Evolutionary conservation across 2,329 filamentous ascomycete genomes (phyloP).

Genomic region (Hansfordia pulvinata): DNA sequence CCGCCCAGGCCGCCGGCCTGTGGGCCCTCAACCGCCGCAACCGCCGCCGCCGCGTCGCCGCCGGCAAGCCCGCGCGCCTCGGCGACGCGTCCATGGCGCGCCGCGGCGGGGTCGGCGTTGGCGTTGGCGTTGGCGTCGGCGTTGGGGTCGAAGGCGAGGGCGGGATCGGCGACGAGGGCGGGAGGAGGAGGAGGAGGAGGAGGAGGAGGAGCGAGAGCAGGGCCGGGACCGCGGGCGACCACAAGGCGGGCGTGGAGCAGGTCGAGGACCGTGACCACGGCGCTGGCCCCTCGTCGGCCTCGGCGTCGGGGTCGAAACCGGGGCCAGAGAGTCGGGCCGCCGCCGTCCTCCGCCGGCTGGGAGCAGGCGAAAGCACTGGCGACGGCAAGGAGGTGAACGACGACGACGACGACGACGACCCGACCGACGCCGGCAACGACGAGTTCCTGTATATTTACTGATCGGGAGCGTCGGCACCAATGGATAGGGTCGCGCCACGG

Average conservation of each 20-base stretch:
- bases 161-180: no score
- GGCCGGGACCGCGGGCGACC: conserved; percentile 37
- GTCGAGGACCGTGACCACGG: conserved; percentile 11
- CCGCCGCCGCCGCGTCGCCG: conserved; percentile 34
- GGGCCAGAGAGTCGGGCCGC: no score
- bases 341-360: conserved; percentile 1
- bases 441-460: conserved; percentile 55
- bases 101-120: no score
- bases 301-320: no score
- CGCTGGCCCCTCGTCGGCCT: no score
- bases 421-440: conserved; percentile 53
- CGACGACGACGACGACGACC: conserved; percentile 39
- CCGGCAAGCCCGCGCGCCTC: conserved; percentile 47
- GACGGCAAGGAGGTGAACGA: conserved; percentile 21
- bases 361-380: conserved; percentile 10
- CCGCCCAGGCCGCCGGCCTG: conserved; percentile 37
- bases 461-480: no score
- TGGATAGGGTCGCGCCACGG: no score
- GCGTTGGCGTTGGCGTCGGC: no score
- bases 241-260: conserved; percentile 22
- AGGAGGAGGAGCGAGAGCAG: conserved; percentile 17
- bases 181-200: conserved; percentile 31
- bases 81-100: conserved; percentile 50
- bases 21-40: conserved; percentile 43
- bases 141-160: no score